These are phyloP conservation scores for Metschnikowia lunata DNA, from an alignment of 805 yeast genomes.

Conservation along the genomic window DNA sequence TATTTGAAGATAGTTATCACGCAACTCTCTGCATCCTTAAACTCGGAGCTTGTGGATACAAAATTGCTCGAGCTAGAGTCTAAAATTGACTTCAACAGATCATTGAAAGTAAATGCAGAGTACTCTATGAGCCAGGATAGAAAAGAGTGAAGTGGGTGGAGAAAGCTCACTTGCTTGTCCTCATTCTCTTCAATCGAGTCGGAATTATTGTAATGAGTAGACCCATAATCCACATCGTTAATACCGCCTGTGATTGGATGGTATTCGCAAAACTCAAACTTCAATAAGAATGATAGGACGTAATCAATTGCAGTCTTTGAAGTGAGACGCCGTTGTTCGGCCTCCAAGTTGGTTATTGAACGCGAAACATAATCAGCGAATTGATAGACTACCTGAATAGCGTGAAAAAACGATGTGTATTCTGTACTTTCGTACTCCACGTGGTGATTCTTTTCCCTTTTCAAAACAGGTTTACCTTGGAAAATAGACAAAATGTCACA, in stretches of 20 bases:
- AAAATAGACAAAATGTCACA: constrained; percentile 64
- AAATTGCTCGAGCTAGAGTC: constrained; percentile 10
- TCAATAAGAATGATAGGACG: constrained; percentile 27
- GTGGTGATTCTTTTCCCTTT: constrained; percentile 73
- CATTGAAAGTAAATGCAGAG: constrained; percentile 26
- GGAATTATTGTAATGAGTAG: constrained; percentile 10
- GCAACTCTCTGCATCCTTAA: background rate
- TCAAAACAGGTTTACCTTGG: constrained; percentile 73
- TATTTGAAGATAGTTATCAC: constrained; percentile 52
- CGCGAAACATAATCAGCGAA: constrained; percentile 53
- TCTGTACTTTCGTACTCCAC: constrained; percentile 89
- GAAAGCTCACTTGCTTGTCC: constrained; percentile 54
- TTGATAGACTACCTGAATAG: constrained; percentile 62
- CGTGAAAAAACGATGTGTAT: constrained; percentile 68
- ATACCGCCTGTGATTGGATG: constrained; percentile 1
- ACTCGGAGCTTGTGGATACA: background rate
- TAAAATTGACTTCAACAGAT: constrained; percentile 21
- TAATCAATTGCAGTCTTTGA: constrained; percentile 27
- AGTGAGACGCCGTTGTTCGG: constrained; percentile 9
- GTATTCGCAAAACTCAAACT: constrained; percentile 20
- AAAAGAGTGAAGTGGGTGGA: constrained; percentile 78
- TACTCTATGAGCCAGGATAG: constrained; percentile 67
- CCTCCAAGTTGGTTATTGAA: constrained; percentile 29
- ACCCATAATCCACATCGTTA: constrained; percentile 16
- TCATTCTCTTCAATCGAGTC: constrained; percentile 10